Base-by-base conservation (phyloP, 768 basidiomycete genomes). In the Suillus discolor region DNA sequence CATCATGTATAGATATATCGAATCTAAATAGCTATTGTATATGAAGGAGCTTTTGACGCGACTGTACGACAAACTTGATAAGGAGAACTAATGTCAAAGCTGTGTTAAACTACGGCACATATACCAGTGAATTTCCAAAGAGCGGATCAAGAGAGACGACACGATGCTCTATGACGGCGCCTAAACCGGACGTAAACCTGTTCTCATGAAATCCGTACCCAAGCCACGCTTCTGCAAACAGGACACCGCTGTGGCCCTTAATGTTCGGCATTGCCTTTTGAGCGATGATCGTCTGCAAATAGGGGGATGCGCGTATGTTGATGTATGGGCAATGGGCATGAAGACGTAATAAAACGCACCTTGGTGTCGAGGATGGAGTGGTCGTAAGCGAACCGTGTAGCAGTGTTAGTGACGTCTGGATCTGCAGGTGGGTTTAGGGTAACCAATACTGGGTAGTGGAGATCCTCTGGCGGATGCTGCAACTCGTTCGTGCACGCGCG, bases 161-260 rank as follows among this genome's bases (percentile, higher is more conserved):
- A 44, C 45, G 68, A 63, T 69, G 72, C 13, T 70, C 67, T 6
- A 67, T 79, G 4, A 73, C 78, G 13, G 75, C 79, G 57, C 74
- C 73, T 41, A 84, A 70, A 9, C 82, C 83, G 1, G 80, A 77
- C 3, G 83, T 77, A 73, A 92, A 92, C 3, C 89, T 90, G 71
- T 92, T 92, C 76, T 93, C 91, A 77, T 94, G 91, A 81, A 93
- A 92, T 20, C 91, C 91, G 70, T 91, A 92, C 64, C 85, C 85
- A 54, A 88, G 82, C 80, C 89, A 93, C 16, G 57, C 91, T 12
- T 90, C 89, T 3, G 80, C 89, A 71, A 82, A 90, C 9, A 87
- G 83, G 68, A 92, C 83, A 11, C 89, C 82, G 55, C 71, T 82
- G 16, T 38, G n/a, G 70, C 85, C 85, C 75, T 93, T 91, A 63